These are phyloP conservation scores for Trichophaea hybrida DNA, from an alignment of 2,329 filamentous ascomycete genomes.

Conservation along the genomic window DNA sequence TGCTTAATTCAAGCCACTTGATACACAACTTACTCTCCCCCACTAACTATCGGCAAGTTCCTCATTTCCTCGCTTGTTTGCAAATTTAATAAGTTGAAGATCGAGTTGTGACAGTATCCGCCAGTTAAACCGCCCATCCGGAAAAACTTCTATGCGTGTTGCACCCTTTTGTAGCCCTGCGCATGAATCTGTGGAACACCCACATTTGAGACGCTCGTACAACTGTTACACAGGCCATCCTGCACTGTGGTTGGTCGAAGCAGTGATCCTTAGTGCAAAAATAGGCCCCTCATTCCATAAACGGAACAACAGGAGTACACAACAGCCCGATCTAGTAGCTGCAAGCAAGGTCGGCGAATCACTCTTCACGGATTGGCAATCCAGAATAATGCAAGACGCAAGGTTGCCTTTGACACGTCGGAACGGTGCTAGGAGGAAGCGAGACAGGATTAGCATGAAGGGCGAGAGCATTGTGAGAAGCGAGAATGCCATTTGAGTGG, in stretches of 20 bases:
- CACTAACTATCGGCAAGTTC: slow-evolving; percentile 1
- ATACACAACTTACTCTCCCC: not conserved
- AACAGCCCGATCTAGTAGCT: not conserved
- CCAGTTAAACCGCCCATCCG: not conserved
- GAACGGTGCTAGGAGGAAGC: too few relatives aligned
- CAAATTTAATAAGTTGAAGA: not conserved
- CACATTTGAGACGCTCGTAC: not conserved
- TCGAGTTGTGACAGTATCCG: not conserved
- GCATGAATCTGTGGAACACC: not conserved
- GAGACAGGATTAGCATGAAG: too few relatives aligned
- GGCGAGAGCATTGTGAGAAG: not conserved
- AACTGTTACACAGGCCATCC: not conserved
- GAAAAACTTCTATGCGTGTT: not conserved
- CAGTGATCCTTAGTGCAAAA: not conserved
- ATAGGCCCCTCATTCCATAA: slow-evolving; percentile 1
- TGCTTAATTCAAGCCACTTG: not conserved
- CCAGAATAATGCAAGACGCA: not conserved
- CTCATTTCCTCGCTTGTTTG: not conserved
- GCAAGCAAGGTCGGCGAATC: slow-evolving; percentile 2
- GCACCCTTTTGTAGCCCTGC: not conserved
- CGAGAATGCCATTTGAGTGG: not conserved
- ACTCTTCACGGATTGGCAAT: not conserved
- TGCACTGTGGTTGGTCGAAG: not conserved
- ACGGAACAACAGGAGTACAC: not conserved
- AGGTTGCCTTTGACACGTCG: not conserved